A percentile compares a stretch with the other conserved stretches of the same genome.
phyloP scores from a whole-genome alignment of 129 eudicot species.

The Saussurea involucrata region DNA sequence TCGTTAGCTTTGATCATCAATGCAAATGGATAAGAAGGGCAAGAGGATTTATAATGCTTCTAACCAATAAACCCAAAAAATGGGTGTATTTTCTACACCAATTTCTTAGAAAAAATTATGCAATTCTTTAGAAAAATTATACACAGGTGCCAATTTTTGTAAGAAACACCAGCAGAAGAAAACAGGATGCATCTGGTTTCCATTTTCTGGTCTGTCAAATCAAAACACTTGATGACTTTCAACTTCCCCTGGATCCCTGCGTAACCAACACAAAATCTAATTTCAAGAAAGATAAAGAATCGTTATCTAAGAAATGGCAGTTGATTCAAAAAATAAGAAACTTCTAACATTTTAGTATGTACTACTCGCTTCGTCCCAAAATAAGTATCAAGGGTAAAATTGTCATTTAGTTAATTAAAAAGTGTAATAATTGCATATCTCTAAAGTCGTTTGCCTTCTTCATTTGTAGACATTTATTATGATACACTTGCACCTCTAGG shows the following conservation, averaged over 20 bases:
- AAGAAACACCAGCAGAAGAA: neutral
- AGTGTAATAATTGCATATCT: neutral
- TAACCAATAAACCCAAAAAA: neutral
- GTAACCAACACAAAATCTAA: neutral
- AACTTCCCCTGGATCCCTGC: neutral
- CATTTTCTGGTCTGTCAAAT: neutral
- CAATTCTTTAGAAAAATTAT: neutral
- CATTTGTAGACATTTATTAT: neutral
- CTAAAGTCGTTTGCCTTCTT: neutral
- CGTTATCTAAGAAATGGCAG: too few species aligned
- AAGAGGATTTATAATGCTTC: neutral
- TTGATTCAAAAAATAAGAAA: neutral
- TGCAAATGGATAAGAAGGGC: neutral
- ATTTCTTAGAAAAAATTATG: neutral
- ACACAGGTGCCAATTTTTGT: conserved; percentile 6
- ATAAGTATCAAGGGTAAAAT: neutral
- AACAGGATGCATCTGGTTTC: neutral
- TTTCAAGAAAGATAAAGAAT: neutral
- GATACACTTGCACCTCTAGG: too few species aligned
- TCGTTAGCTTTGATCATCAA: neutral
- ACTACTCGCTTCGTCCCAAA: neutral
- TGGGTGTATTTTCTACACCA: neutral
- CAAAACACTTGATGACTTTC: neutral
- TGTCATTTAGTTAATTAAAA: neutral
- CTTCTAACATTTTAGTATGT: neutral